phyloP scores from a whole-genome alignment of 129 eudicot genomes.

The Logfia minima region DNA sequence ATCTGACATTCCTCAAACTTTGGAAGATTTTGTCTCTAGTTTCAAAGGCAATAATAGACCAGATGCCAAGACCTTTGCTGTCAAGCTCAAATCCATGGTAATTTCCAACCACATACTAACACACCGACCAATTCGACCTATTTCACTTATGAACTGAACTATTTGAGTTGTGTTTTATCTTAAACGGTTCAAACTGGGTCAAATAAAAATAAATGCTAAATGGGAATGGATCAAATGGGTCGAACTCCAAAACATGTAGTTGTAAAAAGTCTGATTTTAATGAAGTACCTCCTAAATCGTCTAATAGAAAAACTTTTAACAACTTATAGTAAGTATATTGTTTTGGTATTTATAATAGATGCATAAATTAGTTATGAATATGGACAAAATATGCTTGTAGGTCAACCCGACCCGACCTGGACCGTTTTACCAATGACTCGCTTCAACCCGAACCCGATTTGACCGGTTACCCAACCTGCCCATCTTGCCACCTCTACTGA shows the following conservation, averaged over 20 bases:
- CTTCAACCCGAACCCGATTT: not conserved
- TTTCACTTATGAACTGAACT: not conserved
- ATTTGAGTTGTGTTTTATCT: not conserved
- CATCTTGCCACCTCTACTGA: not conserved
- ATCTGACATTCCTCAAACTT: conserved; percentile 55
- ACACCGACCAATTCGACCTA: not conserved
- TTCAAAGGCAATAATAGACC: conserved; percentile 51
- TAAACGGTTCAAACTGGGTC: not conserved
- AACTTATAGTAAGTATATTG: not conserved
- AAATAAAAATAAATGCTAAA: not conserved
- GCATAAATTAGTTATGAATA: not conserved
- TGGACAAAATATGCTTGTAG: not conserved
- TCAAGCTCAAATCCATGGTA: conserved; percentile 90
- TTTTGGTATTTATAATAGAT: not conserved
- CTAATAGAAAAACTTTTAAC: not conserved
- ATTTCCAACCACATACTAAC: not conserved
- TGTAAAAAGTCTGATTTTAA: not conserved
- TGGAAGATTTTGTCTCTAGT: conserved; percentile 73
- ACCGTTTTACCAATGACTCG: not conserved
- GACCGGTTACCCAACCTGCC: not conserved
- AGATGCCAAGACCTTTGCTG: conserved; percentile 83
- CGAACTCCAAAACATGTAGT: not conserved
- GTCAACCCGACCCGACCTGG: not conserved
- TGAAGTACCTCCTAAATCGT: not conserved
- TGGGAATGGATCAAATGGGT: not conserved